Percentiles rank a stretch among this genome's conserved stretches.
These are phyloP conservation scores for Nannizziopsis barbatae DNA, from an alignment of 2,329 filamentous ascomycete species.

Conservation along the genomic window DNA sequence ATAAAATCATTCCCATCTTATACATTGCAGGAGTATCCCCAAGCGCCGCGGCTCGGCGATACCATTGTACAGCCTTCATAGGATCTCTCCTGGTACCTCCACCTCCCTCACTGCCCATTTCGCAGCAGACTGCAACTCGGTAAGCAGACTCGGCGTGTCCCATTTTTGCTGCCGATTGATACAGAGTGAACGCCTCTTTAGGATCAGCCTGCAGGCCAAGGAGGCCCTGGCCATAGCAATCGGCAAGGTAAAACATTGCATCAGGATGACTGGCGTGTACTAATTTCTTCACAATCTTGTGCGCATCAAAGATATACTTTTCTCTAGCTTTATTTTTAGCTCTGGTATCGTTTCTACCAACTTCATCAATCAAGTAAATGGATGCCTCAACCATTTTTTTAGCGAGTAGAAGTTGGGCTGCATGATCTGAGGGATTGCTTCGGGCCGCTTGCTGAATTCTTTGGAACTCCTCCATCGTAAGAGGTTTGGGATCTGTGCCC, in stretches of 20 bases:
- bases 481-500: not conserved
- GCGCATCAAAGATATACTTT: conserved; percentile 70
- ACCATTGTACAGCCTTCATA: conserved; percentile 94
- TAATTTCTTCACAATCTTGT: conserved; percentile 87
- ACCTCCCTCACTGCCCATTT: conserved; percentile 87
- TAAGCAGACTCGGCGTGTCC: conserved; percentile 83
- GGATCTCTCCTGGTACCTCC: conserved; percentile 86
- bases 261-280: conserved; percentile 61
- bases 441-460: conserved; percentile 58
- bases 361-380: conserved; percentile 64
- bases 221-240: conserved; percentile 71
- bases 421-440: conserved; percentile 59
- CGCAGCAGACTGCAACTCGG: conserved; percentile 90
- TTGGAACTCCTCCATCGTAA: conserved; percentile 71
- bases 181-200: conserved; percentile 86
- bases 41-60: conserved; percentile 79
- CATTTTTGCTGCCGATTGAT: conserved; percentile 84
- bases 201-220: conserved; percentile 70
- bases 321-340: conserved; percentile 58
- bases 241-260: conserved; percentile 88
- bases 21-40: conserved; percentile 95
- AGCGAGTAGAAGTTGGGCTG: conserved; percentile 59
- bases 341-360: conserved; percentile 57
- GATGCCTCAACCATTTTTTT: conserved; percentile 81
- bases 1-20: conserved; percentile 90